Conservation (phyloP, 306 rosid genomes). For the Betula pendula region DNA sequence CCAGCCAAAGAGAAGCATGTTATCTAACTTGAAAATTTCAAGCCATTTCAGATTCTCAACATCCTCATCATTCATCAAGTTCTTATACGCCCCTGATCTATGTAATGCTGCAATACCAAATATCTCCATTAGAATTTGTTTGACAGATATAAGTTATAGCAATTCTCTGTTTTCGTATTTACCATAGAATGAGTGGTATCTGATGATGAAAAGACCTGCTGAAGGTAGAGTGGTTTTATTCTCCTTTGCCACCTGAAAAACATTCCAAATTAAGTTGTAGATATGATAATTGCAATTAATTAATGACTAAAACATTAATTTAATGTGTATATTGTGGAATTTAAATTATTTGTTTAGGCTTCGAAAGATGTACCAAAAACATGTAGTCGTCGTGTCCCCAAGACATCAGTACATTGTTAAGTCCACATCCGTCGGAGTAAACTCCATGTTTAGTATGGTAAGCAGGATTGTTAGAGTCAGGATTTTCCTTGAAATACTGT, state of each 20-base stretch:
- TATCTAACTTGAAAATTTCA: constrained; percentile 60
- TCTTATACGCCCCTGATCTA: constrained; percentile 59
- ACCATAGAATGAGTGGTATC: constrained; percentile 94
- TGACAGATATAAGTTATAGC: too few species aligned
- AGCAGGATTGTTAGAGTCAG: constrained; percentile 49
- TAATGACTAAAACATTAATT: too few species aligned
- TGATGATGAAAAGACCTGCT: constrained; percentile 71
- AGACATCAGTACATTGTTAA: constrained; percentile 76
- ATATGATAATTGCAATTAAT: too few species aligned
- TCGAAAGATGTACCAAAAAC: constrained; percentile 56
- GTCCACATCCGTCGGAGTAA: constrained; percentile 72
- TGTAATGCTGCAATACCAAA: constrained; percentile 72
- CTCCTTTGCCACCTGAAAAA: constrained; percentile 65
- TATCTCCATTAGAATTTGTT: too few species aligned
- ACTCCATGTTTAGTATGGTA: constrained; percentile 67
- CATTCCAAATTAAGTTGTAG: too few species aligned
- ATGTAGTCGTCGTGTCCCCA: constrained; percentile 96
- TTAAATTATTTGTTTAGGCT: neutral
- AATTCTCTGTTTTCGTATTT: too few species aligned
- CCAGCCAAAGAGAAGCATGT: too few species aligned
- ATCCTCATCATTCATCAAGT: constrained; percentile 78
- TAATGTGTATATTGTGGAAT: too few species aligned
- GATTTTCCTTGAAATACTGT: constrained; percentile 67
- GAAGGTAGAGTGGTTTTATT: constrained; percentile 74
- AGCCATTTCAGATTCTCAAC: constrained; percentile 78